Evolutionary conservation across 176 grass and related monocot genomes (phyloP).

Genomic region (Cymbopogon citratus): DNA sequence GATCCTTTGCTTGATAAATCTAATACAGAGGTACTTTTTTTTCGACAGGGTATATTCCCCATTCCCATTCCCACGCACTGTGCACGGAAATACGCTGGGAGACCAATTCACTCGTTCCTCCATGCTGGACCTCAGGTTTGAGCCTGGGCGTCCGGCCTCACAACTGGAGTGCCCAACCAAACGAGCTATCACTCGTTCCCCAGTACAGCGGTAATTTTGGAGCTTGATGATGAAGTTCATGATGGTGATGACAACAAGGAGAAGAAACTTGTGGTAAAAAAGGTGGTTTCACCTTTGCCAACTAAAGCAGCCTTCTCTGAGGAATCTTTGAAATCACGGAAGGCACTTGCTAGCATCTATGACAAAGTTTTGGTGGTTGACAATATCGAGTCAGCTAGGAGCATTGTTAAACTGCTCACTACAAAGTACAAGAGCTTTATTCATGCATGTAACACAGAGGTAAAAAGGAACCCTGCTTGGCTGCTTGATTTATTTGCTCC

Average conservation of each 20-base stretch:
- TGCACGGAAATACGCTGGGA: no score
- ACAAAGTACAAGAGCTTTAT: slow-evolving; percentile 64
- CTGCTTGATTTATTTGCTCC: slow-evolving; percentile 11
- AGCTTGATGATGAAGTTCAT: slow-evolving; percentile 19
- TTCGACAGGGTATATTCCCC: no score
- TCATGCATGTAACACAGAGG: slow-evolving; percentile 86
- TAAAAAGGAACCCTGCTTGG: slow-evolving; percentile 6
- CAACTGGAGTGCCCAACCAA: no score
- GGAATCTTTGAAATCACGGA: slow-evolving; percentile 27
- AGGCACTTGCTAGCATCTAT: slow-evolving; percentile 40
- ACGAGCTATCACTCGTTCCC: no score
- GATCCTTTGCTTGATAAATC: not conserved
- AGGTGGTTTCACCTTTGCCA: not conserved
- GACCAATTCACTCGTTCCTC: no score
- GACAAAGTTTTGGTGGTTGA: slow-evolving; percentile 74
- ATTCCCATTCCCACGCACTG: no score
- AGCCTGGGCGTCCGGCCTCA: no score
- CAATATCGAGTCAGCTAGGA: slow-evolving; percentile 50
- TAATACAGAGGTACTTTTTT: slow-evolving; percentile 13
- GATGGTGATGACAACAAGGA: not conserved
- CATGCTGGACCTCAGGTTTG: no score
- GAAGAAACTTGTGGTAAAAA: not conserved
- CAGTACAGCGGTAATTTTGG: slow-evolving; percentile 7
- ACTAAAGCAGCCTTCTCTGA: slow-evolving; percentile 2
- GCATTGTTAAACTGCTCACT: slow-evolving; percentile 58